Evolutionary conservation across 805 yeast species (phyloP), one percentile per base, ranked within the genome.

Genomic region (Kodamaea nitidulidarum): DNA sequence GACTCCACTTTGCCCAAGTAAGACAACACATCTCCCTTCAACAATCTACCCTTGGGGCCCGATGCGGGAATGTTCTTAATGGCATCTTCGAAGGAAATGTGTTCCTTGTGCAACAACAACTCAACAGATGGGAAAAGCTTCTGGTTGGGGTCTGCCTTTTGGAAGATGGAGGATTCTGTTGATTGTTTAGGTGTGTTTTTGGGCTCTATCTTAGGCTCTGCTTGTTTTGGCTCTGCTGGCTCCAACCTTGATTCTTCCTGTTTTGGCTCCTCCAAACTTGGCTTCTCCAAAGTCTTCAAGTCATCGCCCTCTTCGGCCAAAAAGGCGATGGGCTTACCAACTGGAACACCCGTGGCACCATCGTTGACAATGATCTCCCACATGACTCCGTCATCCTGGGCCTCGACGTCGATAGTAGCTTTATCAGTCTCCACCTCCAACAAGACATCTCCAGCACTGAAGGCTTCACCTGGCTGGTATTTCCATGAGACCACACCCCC

Each of bases 401-500:
- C 87, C 60, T 85, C 93, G 16, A 85, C 93, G 45, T 82, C 88
- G 39, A 85, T 84, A 43, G 80, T 78, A 21, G 95, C 87, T 60
- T 85, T 85, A 56, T 85, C 95, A 10, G 95, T 85, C 55, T 85
- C 95, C n/a, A 85, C 84, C 53, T 84, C 93, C 29, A 85, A 57
- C 25, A 85, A 59, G 3, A 81, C 84, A 50, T 93, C 98, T 15
- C 98, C 98, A 6, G 95, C 75, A 22, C 68, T 55, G 63, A 84
- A 91, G 3, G 70, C 40, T 3, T 86, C 93, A 20, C 83, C 83
- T 26, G 62, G 44, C 60, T 88, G 81, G 54, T 81, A 71, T 58
- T 87, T 85, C 98, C 98, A 91, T 39, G 79, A 73, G 9, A 88
- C 86, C 47, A 91, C 76, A 4, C 95, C 96, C 29, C 98, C 98